Base-by-base conservation (phyloP, 1,139 yeast genomes). In the Wickerhamomyces sp. region DNA sequence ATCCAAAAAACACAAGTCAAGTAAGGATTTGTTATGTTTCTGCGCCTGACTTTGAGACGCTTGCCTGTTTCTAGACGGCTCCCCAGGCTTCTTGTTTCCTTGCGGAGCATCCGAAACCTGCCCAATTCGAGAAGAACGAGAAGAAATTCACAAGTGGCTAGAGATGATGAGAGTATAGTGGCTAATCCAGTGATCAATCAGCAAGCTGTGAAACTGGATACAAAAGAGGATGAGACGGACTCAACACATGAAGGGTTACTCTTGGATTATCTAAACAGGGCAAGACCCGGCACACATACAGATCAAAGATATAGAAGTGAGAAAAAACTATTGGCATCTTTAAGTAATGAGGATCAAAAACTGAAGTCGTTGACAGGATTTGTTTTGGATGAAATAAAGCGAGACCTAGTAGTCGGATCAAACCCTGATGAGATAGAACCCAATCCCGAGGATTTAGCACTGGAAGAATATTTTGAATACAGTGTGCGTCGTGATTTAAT, bases 221-320 rank as follows among this genome's bases (percentile, higher is more conserved):
- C n/a, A 6, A 21, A 20, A 2, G 26, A 31, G 12, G 18, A 13
- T 20, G 33, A 30, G 14, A 20, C 7, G 4, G 27, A 31, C 13
- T 5, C 14, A 6, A 8, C 17, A 6, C 29, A 18, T 9, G 35
- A 32, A 2, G 24, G 29, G n/a, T 5, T 32, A 7, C 12, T 32
- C 5, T 25, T 32, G 17, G 35, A 32, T 24, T 24, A 22, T 4
- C 13, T 32, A 13, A 32, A 32, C n/a, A 16, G 27, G 3, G 14
- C 35, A 13, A 32, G 16, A 32, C 35, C 35, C n/a, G 28, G 28
- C 16, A 17, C 35, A 17, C n/a, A 17, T 7, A 33, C 36, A 9
- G 36, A 33, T 33, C 7, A 3, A 26, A 18, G 36, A 17, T 33
- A 27, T 33, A 18, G 19, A 26, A 7, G 5, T 16, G 26, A 33